These are phyloP conservation scores for Anethum foeniculum DNA, from an alignment of 140 eudicot species.

Conservation along the genomic window DNA sequence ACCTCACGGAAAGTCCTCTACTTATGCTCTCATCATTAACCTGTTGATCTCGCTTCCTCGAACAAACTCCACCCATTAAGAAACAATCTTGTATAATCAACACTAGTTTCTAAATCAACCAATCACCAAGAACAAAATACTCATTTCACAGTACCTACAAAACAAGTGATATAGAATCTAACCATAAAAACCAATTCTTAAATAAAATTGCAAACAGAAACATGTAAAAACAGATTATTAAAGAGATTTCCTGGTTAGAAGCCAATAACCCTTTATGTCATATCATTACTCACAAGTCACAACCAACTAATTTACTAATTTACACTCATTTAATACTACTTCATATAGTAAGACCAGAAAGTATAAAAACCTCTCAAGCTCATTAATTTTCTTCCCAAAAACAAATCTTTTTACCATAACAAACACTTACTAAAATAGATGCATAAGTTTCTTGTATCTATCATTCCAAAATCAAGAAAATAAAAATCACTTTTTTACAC, in stretches of 20 bases:
- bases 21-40: slow-evolving; percentile 42
- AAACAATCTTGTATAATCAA: slow-evolving; percentile 11
- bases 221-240: neutral
- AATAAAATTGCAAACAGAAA: neutral
- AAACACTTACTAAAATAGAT: neutral
- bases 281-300: neutral
- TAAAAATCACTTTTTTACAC: neutral
- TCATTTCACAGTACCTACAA: neutral
- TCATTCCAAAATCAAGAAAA: neutral
- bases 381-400: neutral
- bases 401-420: neutral
- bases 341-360: neutral
- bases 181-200: neutral
- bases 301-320: too few relatives aligned
- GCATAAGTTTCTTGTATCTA: neutral
- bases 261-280: neutral
- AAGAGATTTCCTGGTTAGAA: neutral
- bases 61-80: slow-evolving; percentile 95
- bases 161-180: neutral
- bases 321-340: neutral
- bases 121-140: neutral
- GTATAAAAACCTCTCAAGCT: neutral
- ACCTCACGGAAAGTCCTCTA: slow-evolving; percentile 60
- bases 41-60: slow-evolving; percentile 85
- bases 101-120: neutral